These are phyloP conservation scores for Fusarium liriodendri DNA, from an alignment of 2,329 filamentous ascomycete genomes.

Conservation along the genomic window DNA sequence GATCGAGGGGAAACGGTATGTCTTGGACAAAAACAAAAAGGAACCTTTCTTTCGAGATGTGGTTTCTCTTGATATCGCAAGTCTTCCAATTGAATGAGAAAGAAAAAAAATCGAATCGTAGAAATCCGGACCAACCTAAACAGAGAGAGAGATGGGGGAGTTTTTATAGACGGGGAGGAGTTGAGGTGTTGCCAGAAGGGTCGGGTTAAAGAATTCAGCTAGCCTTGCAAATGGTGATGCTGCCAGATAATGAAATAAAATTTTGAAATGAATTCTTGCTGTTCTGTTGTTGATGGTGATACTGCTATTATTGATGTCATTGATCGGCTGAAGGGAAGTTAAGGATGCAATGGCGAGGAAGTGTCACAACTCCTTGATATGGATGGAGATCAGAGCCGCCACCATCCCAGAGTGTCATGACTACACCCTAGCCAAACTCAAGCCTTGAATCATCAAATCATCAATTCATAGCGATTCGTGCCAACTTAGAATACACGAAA, in stretches of 20 bases:
- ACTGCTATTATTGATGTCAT: background rate
- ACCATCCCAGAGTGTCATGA: background rate
- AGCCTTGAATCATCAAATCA: background rate
- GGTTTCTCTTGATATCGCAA: constrained; percentile 14
- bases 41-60: constrained; percentile 21
- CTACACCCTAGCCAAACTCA: background rate
- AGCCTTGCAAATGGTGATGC: constrained; percentile 35
- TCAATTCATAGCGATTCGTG: background rate
- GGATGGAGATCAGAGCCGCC: too few species aligned
- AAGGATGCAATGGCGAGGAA: background rate
- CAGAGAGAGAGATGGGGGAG: background rate
- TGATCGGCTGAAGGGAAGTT: background rate
- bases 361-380: background rate
- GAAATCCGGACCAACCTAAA: constrained; percentile 27
- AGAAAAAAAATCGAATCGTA: constrained; percentile 38
- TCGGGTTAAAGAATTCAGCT: constrained; percentile 10
- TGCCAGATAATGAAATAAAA: constrained; percentile 25
- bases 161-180: constrained; percentile 32
- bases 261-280: constrained; percentile 1
- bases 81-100: constrained; percentile 19
- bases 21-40: constrained; percentile 29
- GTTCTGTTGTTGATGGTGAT: background rate
- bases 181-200: constrained; percentile 12
- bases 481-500: background rate
- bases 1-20: constrained; percentile 15